Evolutionary conservation across 2,329 filamentous ascomycete genomes (phyloP), one percentile per base, ranked within the genome.

Genomic region (Colletotrichum lindemuthianum): DNA sequence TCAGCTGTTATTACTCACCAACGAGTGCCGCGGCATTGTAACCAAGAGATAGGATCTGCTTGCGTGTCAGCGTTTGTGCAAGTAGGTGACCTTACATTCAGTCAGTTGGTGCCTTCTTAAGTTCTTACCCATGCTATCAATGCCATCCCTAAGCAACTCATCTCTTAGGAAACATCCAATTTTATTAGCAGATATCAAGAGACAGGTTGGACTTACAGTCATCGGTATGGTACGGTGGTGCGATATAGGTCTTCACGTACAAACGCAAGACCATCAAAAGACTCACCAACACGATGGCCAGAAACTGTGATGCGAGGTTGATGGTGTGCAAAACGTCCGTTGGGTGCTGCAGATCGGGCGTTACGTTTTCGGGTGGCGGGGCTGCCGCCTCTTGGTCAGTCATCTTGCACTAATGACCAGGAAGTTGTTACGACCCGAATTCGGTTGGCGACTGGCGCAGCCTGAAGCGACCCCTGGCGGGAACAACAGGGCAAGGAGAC

Each of bases 281-380:
- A 8, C 67, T 66, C 4, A 71, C 70, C 9, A 71, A 50, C 9
- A 70, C 13, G 7, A 75, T 44, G 8, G 72, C 72, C 34, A 75
- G 55, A 2, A 47, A 70, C 53, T 75, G 74, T 2, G 70, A 71
- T 4, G 71, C 65, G 45, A 71, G 68, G 54, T 72, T 73, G 41
- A 70, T 45, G 0, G 70, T 74, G 16, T 67, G 63, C 47, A 75
- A 50, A 11, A 71, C 67, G 43, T 74, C 72, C 11, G 24, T 60
- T n/a, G n/a, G 43, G 12, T 15, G 41, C 7, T 9, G 43, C 15
- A 24, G 24, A 24, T 24, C 4, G 3, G 24, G 24, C 24, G 24
- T 3, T 24, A 24, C 24, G 24, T 24, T 24, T 24, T 24, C 24
- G 24, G 24, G 24, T 24, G 24, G 24, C 24, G 24, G 24, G 24